Conservation (phyloP, 2,329 filamentous ascomycete genomes). For the Penicillium glabrum region DNA sequence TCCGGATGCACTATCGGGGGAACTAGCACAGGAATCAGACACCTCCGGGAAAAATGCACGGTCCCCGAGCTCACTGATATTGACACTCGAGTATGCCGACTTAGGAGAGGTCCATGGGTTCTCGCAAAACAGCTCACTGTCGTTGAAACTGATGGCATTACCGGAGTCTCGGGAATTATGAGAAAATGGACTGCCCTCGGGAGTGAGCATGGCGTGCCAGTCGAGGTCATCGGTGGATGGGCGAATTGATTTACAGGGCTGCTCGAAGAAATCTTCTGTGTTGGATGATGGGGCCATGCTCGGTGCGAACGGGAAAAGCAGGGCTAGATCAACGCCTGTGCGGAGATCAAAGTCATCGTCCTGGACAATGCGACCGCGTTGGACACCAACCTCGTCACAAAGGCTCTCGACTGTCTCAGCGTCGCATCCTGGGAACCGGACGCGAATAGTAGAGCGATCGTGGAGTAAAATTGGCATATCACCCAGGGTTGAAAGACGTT, state of each 20-base stretch:
- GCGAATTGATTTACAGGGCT: conserved; percentile 25
- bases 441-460: conserved; percentile 65
- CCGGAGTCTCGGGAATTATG: conserved; percentile 26
- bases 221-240: conserved; percentile 46
- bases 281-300: conserved; percentile 50
- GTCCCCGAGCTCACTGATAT: conserved; percentile 52
- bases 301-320: conserved; percentile 85
- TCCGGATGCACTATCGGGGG: conserved; percentile 44
- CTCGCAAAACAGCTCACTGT: conserved; percentile 43
- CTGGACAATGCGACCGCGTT: conserved; percentile 74
- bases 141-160: conserved; percentile 40
- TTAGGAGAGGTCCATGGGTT: conserved; percentile 57
- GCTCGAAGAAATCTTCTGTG: conserved; percentile 43
- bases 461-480: conserved; percentile 80
- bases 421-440: conserved; percentile 91
- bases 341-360: conserved; percentile 72
- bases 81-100: conserved; percentile 59
- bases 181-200: conserved; percentile 29
- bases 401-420: conserved; percentile 76
- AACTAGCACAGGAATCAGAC: conserved; percentile 35
- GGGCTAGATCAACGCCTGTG: conserved; percentile 68
- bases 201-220: conserved; percentile 59
- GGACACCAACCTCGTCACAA: conserved; percentile 83
- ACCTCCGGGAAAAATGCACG: conserved; percentile 39
- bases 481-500: conserved; percentile 72